Base-by-base conservation (phyloP, 345 rosid species). In the Arabidopsis suecica region DNA sequence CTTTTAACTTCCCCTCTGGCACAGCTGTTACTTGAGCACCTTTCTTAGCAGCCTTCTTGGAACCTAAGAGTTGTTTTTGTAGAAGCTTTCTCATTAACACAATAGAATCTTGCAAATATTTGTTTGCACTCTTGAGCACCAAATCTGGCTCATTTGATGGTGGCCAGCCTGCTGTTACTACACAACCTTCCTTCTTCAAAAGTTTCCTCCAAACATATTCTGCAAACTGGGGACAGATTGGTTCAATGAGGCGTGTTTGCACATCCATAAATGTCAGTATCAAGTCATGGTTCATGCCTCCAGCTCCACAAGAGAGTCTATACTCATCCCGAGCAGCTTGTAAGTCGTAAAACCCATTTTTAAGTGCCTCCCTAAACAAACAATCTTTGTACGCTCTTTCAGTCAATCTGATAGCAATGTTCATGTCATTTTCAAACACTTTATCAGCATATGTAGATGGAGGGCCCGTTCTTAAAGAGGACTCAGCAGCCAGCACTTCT, bases 251-350 rank as follows among this genome's bases (percentile, higher is more conserved):
- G 34, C 90, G 87, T 14, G 96, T 94, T 78, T 94, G 97, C 49
- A 90, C 91, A 71, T 94, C 97, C 91, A 94, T 88, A 82, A 87
- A 94, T 47, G 72, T 87, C 86, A 83, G 80, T 25, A 90, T 23
- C 73, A 94, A 77, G 71, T 83, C 87, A 37, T 67, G 87, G 73
- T 90, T 88, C 98, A 94, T 85, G 68, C 93, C 93, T 10, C 83
- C 86, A 57, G 56, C 42, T 7, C 97, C 96, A 75, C 96, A 91
- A 8, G 97, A 87, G 79, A 88, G 86, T 65, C 95, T 87, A 75
- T 94, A 94, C 83, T 88, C 97, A 71, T 94, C 97, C 75, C 96
- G 82, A 60, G 96, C 98, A 74, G 96, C 87, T 82, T 94, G 98
- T 44, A 94, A 89, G 81, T 94, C 96, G 77, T 91, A 91, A 73